These are phyloP conservation scores for Omphalotus olearius DNA, from an alignment of 1,284 basidiomycete species.

Conservation along the genomic window DNA sequence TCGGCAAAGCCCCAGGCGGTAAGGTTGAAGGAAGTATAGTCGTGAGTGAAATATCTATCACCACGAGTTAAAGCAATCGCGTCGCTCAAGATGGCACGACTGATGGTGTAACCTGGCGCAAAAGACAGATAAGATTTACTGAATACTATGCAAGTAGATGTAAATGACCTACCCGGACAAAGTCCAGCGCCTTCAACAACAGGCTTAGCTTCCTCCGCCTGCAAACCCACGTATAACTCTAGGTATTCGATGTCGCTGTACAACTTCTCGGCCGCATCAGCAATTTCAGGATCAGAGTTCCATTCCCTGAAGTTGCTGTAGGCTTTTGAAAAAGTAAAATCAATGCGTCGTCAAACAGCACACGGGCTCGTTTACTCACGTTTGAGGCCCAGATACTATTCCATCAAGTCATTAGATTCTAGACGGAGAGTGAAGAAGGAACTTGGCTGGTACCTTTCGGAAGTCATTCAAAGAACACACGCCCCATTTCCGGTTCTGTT, in stretches of 20 bases:
- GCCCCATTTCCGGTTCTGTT: slow-evolving; percentile 76
- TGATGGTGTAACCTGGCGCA: slow-evolving; percentile 72
- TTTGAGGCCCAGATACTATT: slow-evolving; percentile 69
- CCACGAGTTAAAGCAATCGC: slow-evolving; percentile 84
- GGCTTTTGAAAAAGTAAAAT: slow-evolving; percentile 27
- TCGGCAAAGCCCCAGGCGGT: slow-evolving; percentile 82
- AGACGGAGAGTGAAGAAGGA: background rate
- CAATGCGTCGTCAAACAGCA: background rate
- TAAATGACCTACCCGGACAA: slow-evolving; percentile 59
- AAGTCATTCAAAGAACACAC: slow-evolving; percentile 67
- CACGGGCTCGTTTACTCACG: slow-evolving; percentile 33
- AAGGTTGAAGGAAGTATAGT: slow-evolving; percentile 77
- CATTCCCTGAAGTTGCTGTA: slow-evolving; percentile 74
- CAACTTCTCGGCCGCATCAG: slow-evolving; percentile 69
- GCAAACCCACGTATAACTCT: slow-evolving; percentile 78
- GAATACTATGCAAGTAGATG: background rate
- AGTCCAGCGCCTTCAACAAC: slow-evolving; percentile 75
- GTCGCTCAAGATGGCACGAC: slow-evolving; percentile 83
- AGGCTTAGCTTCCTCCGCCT: slow-evolving; percentile 71
- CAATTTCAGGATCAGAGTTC: slow-evolving; percentile 75
- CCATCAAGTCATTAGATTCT: background rate
- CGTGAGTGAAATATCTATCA: slow-evolving; percentile 80
- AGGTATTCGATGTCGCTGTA: slow-evolving; percentile 76
- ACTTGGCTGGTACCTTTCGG: slow-evolving; percentile 42
- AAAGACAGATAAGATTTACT: background rate